Percentiles rank a stretch among this genome's conserved stretches.
These are phyloP conservation scores for Claviceps citrina DNA, from an alignment of 2,329 filamentous ascomycete species.

Conservation along the genomic window DNA sequence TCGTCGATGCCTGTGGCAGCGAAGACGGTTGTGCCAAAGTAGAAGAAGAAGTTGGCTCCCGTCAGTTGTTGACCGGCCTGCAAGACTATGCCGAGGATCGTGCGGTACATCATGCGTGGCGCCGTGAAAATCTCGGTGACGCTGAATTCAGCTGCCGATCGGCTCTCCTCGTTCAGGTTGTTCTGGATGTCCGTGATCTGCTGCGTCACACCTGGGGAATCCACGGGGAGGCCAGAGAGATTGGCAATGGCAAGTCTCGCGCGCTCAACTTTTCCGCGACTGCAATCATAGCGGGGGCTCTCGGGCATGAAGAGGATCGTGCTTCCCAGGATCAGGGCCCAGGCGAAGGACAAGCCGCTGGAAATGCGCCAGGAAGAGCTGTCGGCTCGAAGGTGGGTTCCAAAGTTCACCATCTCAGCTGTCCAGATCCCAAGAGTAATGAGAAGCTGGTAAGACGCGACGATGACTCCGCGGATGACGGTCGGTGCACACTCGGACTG, in stretches of 20 bases:
- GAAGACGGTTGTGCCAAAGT: conserved; percentile 53
- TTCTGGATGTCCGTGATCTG: conserved; percentile 37
- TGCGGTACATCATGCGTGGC: conserved; percentile 50
- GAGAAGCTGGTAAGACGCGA: conserved; percentile 52
- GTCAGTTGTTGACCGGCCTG: conserved; percentile 55
- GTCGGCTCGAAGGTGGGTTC: conserved; percentile 32
- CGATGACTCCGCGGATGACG: conserved; percentile 46
- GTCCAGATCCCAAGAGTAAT: conserved; percentile 53
- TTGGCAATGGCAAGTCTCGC: conserved; percentile 32
- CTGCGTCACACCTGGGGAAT: conserved; percentile 25
- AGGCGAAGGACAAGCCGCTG: conserved; percentile 38
- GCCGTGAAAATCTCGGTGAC: conserved; percentile 51
- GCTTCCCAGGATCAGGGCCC: conserved; percentile 35
- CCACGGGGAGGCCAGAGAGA: conserved; percentile 26
- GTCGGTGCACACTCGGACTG: conserved; percentile 51
- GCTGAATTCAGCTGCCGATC: conserved; percentile 28
- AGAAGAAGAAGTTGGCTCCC: conserved; percentile 54
- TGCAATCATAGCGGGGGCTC: conserved; percentile 36
- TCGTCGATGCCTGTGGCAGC: conserved; percentile 47
- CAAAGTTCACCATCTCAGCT: conserved; percentile 44
- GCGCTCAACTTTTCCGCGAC: conserved; percentile 29
- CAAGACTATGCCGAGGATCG: conserved; percentile 43
- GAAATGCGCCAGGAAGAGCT: conserved; percentile 48
- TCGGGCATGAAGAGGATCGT: conserved; percentile 40
- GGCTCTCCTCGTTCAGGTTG: conserved; percentile 33